Evolutionary conservation across 2,329 filamentous ascomycete genomes (phyloP).

Genomic region (Zymoseptoria pseudotritici): DNA sequence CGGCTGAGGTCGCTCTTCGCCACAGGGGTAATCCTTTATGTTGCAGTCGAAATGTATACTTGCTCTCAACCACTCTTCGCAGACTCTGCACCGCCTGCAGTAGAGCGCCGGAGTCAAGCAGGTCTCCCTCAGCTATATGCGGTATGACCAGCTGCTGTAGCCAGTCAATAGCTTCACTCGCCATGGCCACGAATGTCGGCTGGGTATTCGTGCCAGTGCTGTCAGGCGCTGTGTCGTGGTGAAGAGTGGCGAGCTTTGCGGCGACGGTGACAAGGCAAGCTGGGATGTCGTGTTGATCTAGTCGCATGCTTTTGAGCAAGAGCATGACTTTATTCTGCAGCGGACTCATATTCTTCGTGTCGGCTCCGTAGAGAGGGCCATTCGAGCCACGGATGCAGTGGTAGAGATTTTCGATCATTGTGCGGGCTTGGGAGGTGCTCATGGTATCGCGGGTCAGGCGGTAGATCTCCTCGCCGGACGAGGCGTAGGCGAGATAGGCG

Average conservation of each 20-base stretch:
- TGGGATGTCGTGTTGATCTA: constrained; percentile 57
- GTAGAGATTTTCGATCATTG: constrained; percentile 64
- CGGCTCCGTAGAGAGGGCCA: constrained; percentile 59
- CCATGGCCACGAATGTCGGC: constrained; percentile 82
- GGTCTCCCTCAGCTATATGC: constrained; percentile 55
- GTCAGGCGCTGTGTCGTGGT: constrained; percentile 44
- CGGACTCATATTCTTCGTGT: constrained; percentile 65
- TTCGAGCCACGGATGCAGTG: constrained; percentile 65
- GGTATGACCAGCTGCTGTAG: constrained; percentile 54
- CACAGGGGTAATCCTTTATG: constrained; percentile 68
- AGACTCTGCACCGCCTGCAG: constrained; percentile 59
- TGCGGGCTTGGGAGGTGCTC: constrained; percentile 52
- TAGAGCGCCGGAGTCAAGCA: constrained; percentile 64
- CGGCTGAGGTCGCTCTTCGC: constrained; percentile 68
- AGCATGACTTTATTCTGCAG: constrained; percentile 65
- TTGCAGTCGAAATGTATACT: constrained; percentile 68
- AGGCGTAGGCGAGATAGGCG: constrained; percentile 77
- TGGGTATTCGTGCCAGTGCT: constrained; percentile 33
- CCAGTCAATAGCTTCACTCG: constrained; percentile 70
- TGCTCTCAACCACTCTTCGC: constrained; percentile 62
- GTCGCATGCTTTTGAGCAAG: constrained; percentile 59
- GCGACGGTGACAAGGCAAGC: constrained; percentile 62
- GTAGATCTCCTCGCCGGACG: constrained; percentile 69
- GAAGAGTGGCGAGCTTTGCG: constrained; percentile 63
- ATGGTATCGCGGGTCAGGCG: constrained; percentile 61